Conservation (phyloP, 2,329 filamentous ascomycete species). For the Nannizziopsis barbatae region DNA sequence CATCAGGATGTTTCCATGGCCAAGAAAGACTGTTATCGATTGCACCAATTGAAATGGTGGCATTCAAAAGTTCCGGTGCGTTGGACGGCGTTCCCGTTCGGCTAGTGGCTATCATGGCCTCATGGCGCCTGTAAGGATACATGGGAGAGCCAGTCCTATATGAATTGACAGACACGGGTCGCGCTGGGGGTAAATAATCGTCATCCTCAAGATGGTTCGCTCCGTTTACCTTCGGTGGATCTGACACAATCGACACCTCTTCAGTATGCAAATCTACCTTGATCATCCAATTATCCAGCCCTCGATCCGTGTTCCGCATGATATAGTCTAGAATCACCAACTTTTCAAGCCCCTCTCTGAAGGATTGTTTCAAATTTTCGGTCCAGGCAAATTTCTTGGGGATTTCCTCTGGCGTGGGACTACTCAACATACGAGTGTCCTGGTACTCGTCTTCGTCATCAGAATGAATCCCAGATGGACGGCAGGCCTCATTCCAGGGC, state of each 20-base stretch:
- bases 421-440: constrained; percentile 30
- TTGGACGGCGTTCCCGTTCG: constrained; percentile 44
- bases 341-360: constrained; percentile 91
- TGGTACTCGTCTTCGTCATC: constrained; percentile 54
- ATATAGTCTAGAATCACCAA: constrained; percentile 96
- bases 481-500: constrained; percentile 71
- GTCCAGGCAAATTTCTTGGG: constrained; percentile 67
- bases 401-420: constrained; percentile 36
- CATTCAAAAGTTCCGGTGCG: constrained; percentile 34
- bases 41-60: constrained; percentile 68
- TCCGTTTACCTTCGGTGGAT: constrained; percentile 58
- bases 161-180: constrained; percentile 49
- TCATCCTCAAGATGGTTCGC: constrained; percentile 36
- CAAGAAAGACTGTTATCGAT: constrained; percentile 98
- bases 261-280: constrained; percentile 79
- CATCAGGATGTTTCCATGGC: constrained; percentile 98
- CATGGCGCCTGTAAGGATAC: constrained; percentile 60
- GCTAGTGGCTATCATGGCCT: constrained; percentile 68
- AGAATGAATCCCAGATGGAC: constrained; percentile 51
- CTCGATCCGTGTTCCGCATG: constrained; percentile 96
- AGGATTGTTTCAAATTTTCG: constrained; percentile 73
- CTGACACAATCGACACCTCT: constrained; percentile 73
- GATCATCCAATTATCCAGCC: constrained; percentile 99
- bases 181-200: constrained; percentile 42
- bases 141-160: constrained; percentile 25